A percentile compares a stretch with the other conserved stretches of the same genome.
phyloP scores from a whole-genome alignment of 352 stramenopile species.

The Chrysophaeum taylorii region DNA sequence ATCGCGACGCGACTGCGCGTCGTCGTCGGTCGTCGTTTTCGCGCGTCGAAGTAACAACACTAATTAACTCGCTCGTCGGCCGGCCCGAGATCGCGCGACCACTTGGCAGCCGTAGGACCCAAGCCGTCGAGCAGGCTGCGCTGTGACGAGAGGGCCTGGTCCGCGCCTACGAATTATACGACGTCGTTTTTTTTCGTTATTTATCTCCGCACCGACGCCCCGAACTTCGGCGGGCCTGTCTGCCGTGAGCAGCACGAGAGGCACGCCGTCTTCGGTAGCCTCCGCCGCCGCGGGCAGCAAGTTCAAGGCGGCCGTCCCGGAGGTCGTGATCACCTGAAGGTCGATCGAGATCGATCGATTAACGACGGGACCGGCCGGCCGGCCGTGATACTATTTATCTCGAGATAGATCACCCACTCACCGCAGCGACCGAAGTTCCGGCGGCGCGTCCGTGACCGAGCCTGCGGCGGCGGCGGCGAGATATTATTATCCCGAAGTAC shows the following conservation, averaged over 20 bases:
- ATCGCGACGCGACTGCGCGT: not conserved
- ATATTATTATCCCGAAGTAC: no score
- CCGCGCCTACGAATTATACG: no score
- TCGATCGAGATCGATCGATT: no score
- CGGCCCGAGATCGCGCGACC: not conserved
- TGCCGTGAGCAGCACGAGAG: not conserved
- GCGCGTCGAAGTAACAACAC: not conserved
- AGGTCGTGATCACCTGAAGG: not conserved
- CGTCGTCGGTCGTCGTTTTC: no score
- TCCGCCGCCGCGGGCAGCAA: not conserved
- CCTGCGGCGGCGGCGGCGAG: no score
- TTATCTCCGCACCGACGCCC: no score
- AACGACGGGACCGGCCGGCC: no score
- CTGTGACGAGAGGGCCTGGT: constrained; percentile 1
- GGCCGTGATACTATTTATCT: no score
- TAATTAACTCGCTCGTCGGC: not conserved
- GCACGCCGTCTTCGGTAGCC: not conserved
- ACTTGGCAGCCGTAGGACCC: not conserved
- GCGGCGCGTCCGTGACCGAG: not conserved
- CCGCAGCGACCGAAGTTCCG: no score
- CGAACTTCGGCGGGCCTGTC: not conserved
- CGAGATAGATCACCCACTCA: no score
- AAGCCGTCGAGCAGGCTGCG: not conserved
- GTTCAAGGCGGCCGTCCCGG: not conserved
- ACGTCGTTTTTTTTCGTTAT: no score